phyloP scores from a whole-genome alignment of 2,329 filamentous ascomycete species.

The Cladobotryum protrusum region DNA sequence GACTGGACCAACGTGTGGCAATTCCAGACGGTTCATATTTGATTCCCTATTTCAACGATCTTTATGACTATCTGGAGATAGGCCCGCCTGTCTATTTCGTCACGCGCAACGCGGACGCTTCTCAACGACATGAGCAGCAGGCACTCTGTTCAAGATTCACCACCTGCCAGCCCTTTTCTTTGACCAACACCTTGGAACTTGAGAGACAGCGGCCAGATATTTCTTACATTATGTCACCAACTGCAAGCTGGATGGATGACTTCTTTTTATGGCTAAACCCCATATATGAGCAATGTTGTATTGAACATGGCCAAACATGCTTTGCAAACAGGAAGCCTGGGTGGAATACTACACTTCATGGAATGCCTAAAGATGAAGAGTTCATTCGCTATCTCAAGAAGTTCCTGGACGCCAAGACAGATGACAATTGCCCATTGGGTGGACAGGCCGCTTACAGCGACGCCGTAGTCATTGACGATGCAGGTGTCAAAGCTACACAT shows the following conservation, averaged over 20 bases:
- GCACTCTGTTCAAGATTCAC: conserved; percentile 88
- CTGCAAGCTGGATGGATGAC: conserved; percentile 95
- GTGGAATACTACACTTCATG: conserved; percentile 84
- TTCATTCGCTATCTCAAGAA: conserved; percentile 80
- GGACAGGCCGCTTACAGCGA: conserved; percentile 83
- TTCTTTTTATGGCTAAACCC: conserved; percentile 97
- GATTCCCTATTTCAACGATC: conserved; percentile 92
- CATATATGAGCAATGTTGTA: conserved; percentile 62
- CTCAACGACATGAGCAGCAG: conserved; percentile 68
- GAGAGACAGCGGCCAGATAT: conserved; percentile 84
- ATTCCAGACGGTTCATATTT: conserved; percentile 92
- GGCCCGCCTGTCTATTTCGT: conserved; percentile 97
- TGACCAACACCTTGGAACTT: conserved; percentile 86
- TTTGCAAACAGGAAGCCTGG: conserved; percentile 70
- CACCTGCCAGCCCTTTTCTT: conserved; percentile 74
- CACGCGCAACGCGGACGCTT: conserved; percentile 72
- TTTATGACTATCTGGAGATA: conserved; percentile 85
- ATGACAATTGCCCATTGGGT: conserved; percentile 77
- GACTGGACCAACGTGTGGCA: conserved; percentile 89
- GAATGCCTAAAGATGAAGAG: conserved; percentile 91
- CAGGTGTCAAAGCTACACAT: conserved; percentile 73
- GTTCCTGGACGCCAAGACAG: conserved; percentile 76
- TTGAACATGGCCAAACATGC: conserved; percentile 65
- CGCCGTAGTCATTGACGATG: conserved; percentile 69
- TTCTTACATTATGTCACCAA: conserved; percentile 80